Evolutionary conservation across 768 basidiomycete genomes (phyloP).

Genomic region (Agrocybe praecox): DNA sequence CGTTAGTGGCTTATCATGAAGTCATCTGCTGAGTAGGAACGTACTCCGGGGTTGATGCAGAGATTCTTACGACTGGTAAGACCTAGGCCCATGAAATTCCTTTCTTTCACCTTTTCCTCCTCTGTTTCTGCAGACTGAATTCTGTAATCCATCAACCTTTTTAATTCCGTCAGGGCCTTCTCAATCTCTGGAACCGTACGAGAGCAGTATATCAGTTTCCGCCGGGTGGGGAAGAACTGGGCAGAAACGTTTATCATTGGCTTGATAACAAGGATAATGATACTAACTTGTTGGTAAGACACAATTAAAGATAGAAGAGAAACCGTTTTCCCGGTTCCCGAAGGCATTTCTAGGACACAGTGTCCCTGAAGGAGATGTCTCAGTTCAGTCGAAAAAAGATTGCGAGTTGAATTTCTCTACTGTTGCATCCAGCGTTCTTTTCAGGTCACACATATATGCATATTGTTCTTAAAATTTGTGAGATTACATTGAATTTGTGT

Average conservation of each 20-base stretch:
- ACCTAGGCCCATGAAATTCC: constrained; percentile 84
- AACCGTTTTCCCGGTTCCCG: constrained; percentile 98
- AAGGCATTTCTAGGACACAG: constrained; percentile 99
- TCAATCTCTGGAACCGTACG: constrained; percentile 99
- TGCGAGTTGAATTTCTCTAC: constrained; percentile 38
- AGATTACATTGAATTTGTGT: constrained; percentile 2
- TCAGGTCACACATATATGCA: constrained; percentile 99
- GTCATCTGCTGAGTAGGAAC: constrained; percentile 9
- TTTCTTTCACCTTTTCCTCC: constrained; percentile 77
- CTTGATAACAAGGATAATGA: background rate
- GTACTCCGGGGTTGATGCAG: constrained; percentile 92
- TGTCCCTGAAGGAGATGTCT: constrained; percentile 68
- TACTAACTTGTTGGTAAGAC: constrained; percentile 89
- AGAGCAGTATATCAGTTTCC: constrained; percentile 98
- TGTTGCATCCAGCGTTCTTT: constrained; percentile 92
- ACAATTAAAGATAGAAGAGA: constrained; percentile 94
- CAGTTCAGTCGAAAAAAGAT: background rate
- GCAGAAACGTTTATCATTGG: constrained; percentile 12
- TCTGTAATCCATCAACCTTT: constrained; percentile 91
- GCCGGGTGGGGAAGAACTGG: constrained; percentile 88
- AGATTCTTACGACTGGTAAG: constrained; percentile 95
- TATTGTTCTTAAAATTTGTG: constrained; percentile 91
- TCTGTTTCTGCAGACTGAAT: constrained; percentile 70
- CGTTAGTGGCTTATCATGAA: background rate
- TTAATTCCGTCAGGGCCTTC: constrained; percentile 94